phyloP scores from a whole-genome alignment of 1,284 basidiomycete species.

The Rhizopogon hawkerae region DNA sequence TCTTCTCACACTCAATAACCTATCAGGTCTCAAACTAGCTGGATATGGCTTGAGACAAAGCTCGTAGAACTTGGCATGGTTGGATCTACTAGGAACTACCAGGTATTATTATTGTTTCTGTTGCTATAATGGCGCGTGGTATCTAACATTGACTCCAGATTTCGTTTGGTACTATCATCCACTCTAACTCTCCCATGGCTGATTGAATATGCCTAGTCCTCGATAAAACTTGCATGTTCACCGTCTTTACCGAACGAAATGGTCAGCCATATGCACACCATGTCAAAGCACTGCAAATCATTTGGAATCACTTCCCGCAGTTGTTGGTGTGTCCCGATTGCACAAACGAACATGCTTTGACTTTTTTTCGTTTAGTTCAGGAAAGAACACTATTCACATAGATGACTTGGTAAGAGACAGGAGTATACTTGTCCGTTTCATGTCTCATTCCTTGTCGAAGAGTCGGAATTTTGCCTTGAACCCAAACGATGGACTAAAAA shows the following conservation, averaged over 20 bases:
- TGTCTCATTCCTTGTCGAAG: conserved; percentile 25
- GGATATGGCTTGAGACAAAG: conserved; percentile 90
- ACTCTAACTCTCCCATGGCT: conserved; percentile 2
- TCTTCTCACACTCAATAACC: not conserved
- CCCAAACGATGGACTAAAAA: conserved; percentile 76
- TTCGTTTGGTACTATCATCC: conserved; percentile 40
- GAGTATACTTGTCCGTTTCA: not conserved
- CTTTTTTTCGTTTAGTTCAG: conserved; percentile 38
- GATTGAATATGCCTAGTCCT: conserved; percentile 42
- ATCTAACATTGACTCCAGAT: conserved; percentile 32
- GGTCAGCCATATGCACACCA: conserved; percentile 73
- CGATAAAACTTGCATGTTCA: conserved; percentile 86
- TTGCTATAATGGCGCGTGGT: not conserved
- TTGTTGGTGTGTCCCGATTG: conserved; percentile 40
- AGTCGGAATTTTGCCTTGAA: conserved; percentile 84
- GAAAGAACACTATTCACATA: conserved; percentile 78
- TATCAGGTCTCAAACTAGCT: conserved; percentile 72
- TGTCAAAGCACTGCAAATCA: conserved; percentile 77
- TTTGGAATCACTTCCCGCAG: conserved; percentile 81
- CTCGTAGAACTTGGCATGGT: conserved; percentile 83
- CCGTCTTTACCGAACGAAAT: conserved; percentile 68
- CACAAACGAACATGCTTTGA: not conserved
- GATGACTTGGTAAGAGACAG: conserved; percentile 62
- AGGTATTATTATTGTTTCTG: conserved; percentile 36
- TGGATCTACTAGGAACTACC: conserved; percentile 61